phyloP scores from a whole-genome alignment of 495 filamentous ascomycete genomes.

The Trypethelium eluteriae region DNA sequence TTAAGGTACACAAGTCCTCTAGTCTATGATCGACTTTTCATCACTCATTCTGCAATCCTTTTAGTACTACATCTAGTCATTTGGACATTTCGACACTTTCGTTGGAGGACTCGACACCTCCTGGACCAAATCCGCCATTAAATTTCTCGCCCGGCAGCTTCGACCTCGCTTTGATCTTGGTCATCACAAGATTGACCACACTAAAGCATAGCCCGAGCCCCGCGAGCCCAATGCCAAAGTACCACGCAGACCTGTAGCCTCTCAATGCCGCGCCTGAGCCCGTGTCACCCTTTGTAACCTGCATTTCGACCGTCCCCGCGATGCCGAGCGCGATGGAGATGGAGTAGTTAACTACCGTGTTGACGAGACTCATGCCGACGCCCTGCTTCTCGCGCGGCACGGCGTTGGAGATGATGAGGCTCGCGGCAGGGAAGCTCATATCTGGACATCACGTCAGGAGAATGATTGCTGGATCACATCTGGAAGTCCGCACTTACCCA shows the following conservation, averaged over 20 bases:
- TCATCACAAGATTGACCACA: conserved; percentile 10
- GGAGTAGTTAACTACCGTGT: conserved; percentile 41
- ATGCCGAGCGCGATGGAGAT: conserved; percentile 44
- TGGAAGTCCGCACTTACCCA: conserved; percentile 37
- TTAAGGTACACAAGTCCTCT: conserved; percentile 2
- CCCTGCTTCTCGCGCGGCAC: conserved; percentile 40
- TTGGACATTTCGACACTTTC: background rate
- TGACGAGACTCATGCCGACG: conserved; percentile 39
- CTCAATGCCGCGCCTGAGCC: background rate
- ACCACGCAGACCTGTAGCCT: conserved; percentile 50
- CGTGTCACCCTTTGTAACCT: conserved; percentile 8
- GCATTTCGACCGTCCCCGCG: conserved; percentile 40
- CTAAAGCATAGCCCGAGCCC: conserved; percentile 35
- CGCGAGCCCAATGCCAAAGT: conserved; percentile 47
- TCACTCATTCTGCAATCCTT: conserved; percentile 3
- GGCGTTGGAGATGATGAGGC: conserved; percentile 38
- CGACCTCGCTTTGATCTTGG: conserved; percentile 7
- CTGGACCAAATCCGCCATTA: background rate
- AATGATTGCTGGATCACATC: conserved; percentile 23
- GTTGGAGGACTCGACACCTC: background rate
- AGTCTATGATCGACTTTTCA: conserved; percentile 5
- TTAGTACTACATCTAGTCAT: background rate
- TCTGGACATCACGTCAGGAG: conserved; percentile 43
- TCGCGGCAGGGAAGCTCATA: conserved; percentile 21
- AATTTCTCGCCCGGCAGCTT: background rate